Evolutionary conservation across 2,329 filamentous ascomycete genomes (phyloP).

Genomic region (Trichoderma arundinaceum): DNA sequence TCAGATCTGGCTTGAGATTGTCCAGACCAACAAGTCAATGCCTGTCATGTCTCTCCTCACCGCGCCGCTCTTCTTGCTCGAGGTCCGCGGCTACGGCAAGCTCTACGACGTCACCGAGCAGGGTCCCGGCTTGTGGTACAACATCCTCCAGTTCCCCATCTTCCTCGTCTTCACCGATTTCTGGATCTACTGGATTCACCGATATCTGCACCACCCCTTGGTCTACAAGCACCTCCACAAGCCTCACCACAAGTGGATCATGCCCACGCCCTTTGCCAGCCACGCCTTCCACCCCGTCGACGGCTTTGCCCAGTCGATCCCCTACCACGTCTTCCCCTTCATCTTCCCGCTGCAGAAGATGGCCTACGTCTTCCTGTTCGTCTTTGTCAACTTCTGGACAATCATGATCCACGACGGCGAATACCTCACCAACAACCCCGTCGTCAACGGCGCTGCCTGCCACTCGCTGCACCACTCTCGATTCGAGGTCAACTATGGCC

Average conservation of each 20-base stretch:
- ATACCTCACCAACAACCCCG: constrained; percentile 86
- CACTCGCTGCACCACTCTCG: constrained; percentile 74
- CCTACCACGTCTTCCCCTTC: constrained; percentile 93
- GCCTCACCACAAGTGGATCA: constrained; percentile 99
- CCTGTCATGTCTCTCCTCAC: constrained; percentile 85
- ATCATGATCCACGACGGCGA: constrained; percentile 96
- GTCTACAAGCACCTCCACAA: constrained; percentile 90
- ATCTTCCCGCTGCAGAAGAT: constrained; percentile 92
- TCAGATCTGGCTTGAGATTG: constrained; percentile 85
- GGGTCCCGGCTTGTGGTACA: constrained; percentile 78
- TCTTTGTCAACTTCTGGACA: constrained; percentile 96
- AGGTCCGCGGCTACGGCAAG: constrained; percentile 83
- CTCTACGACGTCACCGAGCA: constrained; percentile 83
- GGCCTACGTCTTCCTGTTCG: constrained; percentile 83
- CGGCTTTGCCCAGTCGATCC: constrained; percentile 84
- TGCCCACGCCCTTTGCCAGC: constrained; percentile 91
- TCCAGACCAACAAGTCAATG: constrained; percentile 76
- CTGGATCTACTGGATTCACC: constrained; percentile 91
- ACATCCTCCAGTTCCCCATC: constrained; percentile 81
- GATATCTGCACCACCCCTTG: constrained; percentile 77
- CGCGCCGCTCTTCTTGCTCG: constrained; percentile 77
- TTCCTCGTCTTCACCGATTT: constrained; percentile 90
- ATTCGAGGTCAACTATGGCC: constrained; percentile 77
- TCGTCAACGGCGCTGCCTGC: constrained; percentile 94
- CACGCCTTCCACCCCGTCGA: constrained; percentile 96